A percentile compares a stretch with the other conserved stretches of the same genome.
These are phyloP conservation scores for Parasitella parasitica DNA, from an alignment of 371 early-diverging fungal species.

Conservation along the genomic window DNA sequence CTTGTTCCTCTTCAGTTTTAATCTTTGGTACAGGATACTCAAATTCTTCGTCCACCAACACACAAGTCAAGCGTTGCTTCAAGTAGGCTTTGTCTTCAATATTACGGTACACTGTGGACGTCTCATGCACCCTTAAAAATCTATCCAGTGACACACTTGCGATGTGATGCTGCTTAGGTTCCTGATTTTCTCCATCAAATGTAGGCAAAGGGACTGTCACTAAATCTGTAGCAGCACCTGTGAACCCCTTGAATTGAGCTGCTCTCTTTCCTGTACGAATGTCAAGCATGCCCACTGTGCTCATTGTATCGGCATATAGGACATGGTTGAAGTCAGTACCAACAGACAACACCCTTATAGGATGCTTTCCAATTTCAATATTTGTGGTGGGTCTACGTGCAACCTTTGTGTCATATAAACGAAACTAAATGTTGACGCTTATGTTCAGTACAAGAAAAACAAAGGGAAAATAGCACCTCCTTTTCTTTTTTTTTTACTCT, in stretches of 20 bases:
- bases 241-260: constrained; percentile 62
- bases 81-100: constrained; percentile 72
- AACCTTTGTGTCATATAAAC: constrained; percentile 76
- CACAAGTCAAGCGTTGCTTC: constrained; percentile 74
- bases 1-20: constrained; percentile 34
- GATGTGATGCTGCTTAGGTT: constrained; percentile 20
- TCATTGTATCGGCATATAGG: constrained; percentile 77
- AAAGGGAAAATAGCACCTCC: background rate
- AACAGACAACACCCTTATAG: constrained; percentile 53
- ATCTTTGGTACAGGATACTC: constrained; percentile 42
- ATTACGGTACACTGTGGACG: constrained; percentile 53
- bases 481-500: background rate
- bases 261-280: constrained; percentile 58
- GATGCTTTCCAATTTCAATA: constrained; percentile 68
- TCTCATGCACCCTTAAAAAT: constrained; percentile 76
- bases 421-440: constrained; percentile 41
- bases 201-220: constrained; percentile 32
- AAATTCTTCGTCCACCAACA: constrained; percentile 62
- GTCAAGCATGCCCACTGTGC: constrained; percentile 67
- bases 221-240: constrained; percentile 71
- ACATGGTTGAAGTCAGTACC: constrained; percentile 59
- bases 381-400: constrained; percentile 71
- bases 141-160: constrained; percentile 79
- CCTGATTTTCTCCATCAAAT: constrained; percentile 12
- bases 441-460: background rate